Base-by-base conservation (phyloP, 2,329 filamentous ascomycete genomes). In the Periconia sp. region DNA sequence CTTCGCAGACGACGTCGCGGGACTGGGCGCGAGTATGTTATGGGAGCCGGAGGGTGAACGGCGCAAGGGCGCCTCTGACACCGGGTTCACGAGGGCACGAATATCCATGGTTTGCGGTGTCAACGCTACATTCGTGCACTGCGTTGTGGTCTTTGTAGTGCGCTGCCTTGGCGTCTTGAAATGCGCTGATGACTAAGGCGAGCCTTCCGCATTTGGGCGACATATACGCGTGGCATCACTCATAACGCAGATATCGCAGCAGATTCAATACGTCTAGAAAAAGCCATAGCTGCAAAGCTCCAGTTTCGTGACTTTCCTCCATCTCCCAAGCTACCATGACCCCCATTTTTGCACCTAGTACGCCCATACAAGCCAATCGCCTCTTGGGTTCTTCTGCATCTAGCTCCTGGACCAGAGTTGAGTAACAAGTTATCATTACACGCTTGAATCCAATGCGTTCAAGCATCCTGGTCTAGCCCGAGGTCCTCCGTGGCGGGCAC, bases 401-500 rank as follows among this genome's bases (percentile, higher is more conserved):
- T 36, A 36, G 13, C 19, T 31, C n/a, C 19, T 15, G 17, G 31
- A 24, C 19, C 11, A 21, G n/a, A 40, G 19, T 11, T 28, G 21
- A 38, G 10, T 26, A 35, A 31, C 31, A 40, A 45, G 45, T 46
- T 50, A 42, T 43, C 41, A 52, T 52, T 52, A 52, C 49, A 45
- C 32, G 30, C 43, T 30, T 38, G 22, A 23, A 38, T 21, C 45
- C 40, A 22, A 32, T 33, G 41, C 37, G 34, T 53, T 52, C 56
- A 77, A 53, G 75, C 73, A 43, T 76, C 69, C 60, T 69, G 68
- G 52, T 77, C 73, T 43, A 79, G 59, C 34, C 77, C 77, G 50
- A 79, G 66, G 56, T 78, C 75, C 48, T 77, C 73, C 54, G 71
- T 65, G 23, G 77, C 77, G 15, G 75, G 74, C 25, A 79, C 77